Conservation (phyloP, 2,329 filamentous ascomycete genomes). For the Colletotrichum agaves region DNA sequence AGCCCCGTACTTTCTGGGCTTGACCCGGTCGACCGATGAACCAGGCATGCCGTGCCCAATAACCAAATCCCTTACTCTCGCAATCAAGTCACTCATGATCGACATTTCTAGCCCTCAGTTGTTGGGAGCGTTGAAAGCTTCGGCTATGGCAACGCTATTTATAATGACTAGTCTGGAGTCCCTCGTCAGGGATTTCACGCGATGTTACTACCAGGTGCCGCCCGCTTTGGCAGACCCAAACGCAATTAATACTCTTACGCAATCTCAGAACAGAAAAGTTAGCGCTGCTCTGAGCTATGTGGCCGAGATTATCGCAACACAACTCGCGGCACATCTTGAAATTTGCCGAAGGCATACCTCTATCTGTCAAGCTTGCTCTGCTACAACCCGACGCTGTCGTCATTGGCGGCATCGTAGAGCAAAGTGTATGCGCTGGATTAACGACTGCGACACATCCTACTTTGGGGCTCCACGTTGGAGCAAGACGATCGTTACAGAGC, state of each 20-base stretch:
- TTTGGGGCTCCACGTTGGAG: conserved; percentile 42
- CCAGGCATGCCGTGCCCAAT: conserved; percentile 39
- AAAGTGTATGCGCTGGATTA: conserved; percentile 45
- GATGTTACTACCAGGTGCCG: conserved; percentile 48
- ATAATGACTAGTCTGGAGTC: conserved; percentile 44
- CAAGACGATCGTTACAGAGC: conserved; percentile 43
- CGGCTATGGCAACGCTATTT: conserved; percentile 44
- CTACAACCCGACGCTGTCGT: conserved; percentile 48
- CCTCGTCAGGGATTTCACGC: conserved; percentile 47
- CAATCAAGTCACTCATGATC: conserved; percentile 47
- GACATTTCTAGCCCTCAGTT: conserved; percentile 42
- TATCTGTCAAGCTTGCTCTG: conserved; percentile 44
- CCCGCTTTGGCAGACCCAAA: conserved; percentile 45
- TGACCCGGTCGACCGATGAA: conserved; percentile 33
- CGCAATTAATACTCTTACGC: conserved; percentile 48
- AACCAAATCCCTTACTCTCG: conserved; percentile 43
- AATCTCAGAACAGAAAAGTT: conserved; percentile 45
- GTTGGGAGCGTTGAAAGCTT: conserved; percentile 40
- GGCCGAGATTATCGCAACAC: conserved; percentile 35
- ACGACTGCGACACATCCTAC: conserved; percentile 46
- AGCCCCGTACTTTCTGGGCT: conserved; percentile 30
- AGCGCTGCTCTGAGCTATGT: conserved; percentile 42
- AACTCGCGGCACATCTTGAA: conserved; percentile 41
- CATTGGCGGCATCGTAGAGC: conserved; percentile 49
- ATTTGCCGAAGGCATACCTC: conserved; percentile 42